Conservation (phyloP, 805 yeast species). For the Wickerhamia fluorescens region DNA sequence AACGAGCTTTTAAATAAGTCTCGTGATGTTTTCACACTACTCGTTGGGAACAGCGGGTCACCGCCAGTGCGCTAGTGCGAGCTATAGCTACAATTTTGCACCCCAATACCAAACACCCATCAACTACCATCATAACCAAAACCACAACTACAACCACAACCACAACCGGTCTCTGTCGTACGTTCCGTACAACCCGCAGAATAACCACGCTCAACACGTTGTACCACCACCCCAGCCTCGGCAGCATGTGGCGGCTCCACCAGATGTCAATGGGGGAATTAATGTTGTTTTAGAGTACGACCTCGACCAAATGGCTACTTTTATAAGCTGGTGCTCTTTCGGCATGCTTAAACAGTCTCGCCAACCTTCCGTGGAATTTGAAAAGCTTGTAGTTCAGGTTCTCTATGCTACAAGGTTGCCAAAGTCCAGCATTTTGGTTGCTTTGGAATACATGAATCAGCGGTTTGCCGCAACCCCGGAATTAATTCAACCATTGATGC, state of each 20-base stretch:
- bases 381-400: constrained; percentile 56
- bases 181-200: constrained; percentile 9
- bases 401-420: constrained; percentile 86
- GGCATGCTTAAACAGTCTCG: constrained; percentile 53
- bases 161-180: constrained; percentile 1
- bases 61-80: constrained; percentile 18
- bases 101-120: constrained; percentile 13
- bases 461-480: constrained; percentile 30
- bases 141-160: constrained; percentile 6
- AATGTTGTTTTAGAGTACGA: constrained; percentile 75
- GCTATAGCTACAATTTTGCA: constrained; percentile 21
- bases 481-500: constrained; percentile 8
- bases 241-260: neutral
- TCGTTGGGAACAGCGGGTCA: constrained; percentile 38
- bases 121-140: constrained; percentile 3
- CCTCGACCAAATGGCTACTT: constrained; percentile 69
- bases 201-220: constrained; percentile 1
- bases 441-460: constrained; percentile 73
- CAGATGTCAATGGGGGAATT: constrained; percentile 59
- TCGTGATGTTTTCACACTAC: no score
- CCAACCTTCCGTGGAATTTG: constrained; percentile 44
- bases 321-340: constrained; percentile 65
- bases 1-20: no score
- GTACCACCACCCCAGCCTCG: neutral
- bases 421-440: constrained; percentile 68